Evolutionary conservation across 306 rosid species (phyloP).

Genomic region (Vigna trinervia): DNA sequence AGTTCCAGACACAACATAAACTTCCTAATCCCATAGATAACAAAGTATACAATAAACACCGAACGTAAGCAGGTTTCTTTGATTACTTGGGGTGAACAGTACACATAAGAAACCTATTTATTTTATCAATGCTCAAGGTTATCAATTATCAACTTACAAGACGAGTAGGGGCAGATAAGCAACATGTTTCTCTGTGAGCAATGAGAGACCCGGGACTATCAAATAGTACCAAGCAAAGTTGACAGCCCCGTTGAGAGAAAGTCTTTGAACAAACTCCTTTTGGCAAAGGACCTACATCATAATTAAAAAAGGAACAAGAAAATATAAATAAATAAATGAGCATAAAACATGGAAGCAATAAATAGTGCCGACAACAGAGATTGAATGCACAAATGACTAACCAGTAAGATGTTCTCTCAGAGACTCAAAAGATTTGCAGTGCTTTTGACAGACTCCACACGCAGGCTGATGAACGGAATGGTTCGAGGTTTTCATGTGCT

Average conservation of each 20-base stretch:
- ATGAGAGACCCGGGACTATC: conserved; percentile 56
- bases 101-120: not conserved
- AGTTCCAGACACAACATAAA: conserved; percentile 39
- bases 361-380: conserved; percentile 8
- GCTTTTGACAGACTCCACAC: conserved; percentile 75
- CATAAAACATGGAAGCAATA: conserved; percentile 20
- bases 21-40: conserved; percentile 11
- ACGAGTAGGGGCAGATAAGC: conserved; percentile 58
- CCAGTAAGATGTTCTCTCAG: conserved; percentile 80
- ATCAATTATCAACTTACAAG: conserved; percentile 53
- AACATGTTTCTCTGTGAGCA: conserved; percentile 60
- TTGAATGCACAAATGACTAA: conserved; percentile 42
- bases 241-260: conserved; percentile 70
- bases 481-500: conserved; percentile 69
- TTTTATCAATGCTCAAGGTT: not conserved
- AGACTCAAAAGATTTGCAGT: conserved; percentile 84
- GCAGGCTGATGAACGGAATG: conserved; percentile 83
- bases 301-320: not conserved
- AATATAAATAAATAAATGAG: conserved; percentile 28
- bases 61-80: conserved; percentile 26
- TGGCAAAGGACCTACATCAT: conserved; percentile 67
- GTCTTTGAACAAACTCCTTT: conserved; percentile 57
- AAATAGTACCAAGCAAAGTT: conserved; percentile 64
- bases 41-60: conserved; percentile 16
- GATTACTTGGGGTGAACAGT: conserved; percentile 3